These are phyloP conservation scores for Umbelopsis sp. DNA, from an alignment of 371 early-diverging fungal species.

Conservation along the genomic window DNA sequence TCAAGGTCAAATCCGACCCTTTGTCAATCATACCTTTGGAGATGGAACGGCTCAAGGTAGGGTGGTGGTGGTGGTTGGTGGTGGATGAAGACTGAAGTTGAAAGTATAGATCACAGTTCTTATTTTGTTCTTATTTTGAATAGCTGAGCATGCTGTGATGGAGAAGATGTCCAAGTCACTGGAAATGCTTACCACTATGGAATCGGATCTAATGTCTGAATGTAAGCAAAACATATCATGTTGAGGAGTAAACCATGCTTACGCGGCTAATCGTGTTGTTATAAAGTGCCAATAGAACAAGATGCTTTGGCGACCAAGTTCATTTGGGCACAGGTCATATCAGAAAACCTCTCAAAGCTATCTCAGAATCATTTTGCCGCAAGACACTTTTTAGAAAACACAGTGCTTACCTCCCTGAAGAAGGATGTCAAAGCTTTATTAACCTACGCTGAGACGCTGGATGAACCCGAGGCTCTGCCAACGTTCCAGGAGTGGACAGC, in stretches of 20 bases:
- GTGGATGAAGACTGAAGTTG: too few species aligned
- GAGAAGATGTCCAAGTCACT: conserved; percentile 55
- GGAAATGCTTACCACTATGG: conserved; percentile 59
- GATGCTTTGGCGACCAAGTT: conserved; percentile 64
- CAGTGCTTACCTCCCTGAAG: conserved; percentile 66
- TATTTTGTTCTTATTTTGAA: too few species aligned
- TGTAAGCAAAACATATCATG: conserved; percentile 32
- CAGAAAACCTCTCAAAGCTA: conserved; percentile 67
- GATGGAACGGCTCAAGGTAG: conserved; percentile 20
- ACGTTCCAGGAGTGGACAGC: conserved; percentile 40
- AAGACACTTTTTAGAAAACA: conserved; percentile 63
- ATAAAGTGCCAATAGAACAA: conserved; percentile 50
- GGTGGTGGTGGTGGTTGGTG: too few species aligned
- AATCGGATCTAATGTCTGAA: conserved; percentile 64
- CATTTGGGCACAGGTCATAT: conserved; percentile 73
- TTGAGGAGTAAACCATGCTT: not conserved
- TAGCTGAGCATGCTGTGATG: conserved; percentile 56
- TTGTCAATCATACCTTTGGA: conserved; percentile 53
- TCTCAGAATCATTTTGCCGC: conserved; percentile 74
- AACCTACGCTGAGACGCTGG: conserved; percentile 32
- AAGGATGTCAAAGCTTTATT: conserved; percentile 53
- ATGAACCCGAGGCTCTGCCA: conserved; percentile 21
- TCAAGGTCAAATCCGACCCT: conserved; percentile 64
- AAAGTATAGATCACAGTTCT: too few species aligned
- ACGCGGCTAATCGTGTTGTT: not conserved